These are phyloP conservation scores for Cordyceps tenuipes DNA, from an alignment of 2,329 filamentous ascomycete genomes.

Conservation along the genomic window DNA sequence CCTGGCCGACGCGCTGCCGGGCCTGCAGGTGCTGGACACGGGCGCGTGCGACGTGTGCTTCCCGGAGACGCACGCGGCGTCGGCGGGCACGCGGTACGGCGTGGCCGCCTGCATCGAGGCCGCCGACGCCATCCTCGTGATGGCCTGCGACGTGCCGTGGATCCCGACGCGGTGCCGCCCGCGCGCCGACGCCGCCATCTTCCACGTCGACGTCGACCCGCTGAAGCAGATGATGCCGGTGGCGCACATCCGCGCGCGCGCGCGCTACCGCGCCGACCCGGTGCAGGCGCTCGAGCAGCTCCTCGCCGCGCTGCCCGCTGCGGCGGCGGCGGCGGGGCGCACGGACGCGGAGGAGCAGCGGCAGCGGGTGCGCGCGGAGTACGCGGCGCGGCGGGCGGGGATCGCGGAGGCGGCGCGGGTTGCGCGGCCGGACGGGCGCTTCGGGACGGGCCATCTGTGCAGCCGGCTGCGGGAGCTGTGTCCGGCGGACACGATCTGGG, in stretches of 20 bases:
- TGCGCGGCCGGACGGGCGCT: slow-evolving; percentile 51
- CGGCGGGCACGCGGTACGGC: slow-evolving; percentile 65
- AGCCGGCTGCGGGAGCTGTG: slow-evolving; percentile 24
- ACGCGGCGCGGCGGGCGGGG: slow-evolving; percentile 49
- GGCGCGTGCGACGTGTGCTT: slow-evolving; percentile 78
- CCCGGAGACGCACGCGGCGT: slow-evolving; percentile 59
- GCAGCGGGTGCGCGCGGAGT: slow-evolving; percentile 25
- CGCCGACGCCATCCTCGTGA: slow-evolving; percentile 75
- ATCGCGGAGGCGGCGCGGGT: slow-evolving; percentile 49
- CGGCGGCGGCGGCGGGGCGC: slow-evolving; percentile 31
- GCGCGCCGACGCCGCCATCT: slow-evolving; percentile 42
- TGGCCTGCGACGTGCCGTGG: slow-evolving; percentile 91
- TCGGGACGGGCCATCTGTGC: slow-evolving; percentile 33
- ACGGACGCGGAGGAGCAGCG: not conserved
- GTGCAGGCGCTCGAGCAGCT: slow-evolving; percentile 61
- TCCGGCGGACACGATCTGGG: slow-evolving; percentile 56
- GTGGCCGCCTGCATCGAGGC: slow-evolving; percentile 63
- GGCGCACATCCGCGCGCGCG: slow-evolving; percentile 59
- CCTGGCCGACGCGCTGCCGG: slow-evolving; percentile 59
- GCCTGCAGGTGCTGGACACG: slow-evolving; percentile 64
- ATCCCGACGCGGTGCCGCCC: slow-evolving; percentile 68
- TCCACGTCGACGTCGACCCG: slow-evolving; percentile 58
- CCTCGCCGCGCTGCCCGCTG: slow-evolving; percentile 47
- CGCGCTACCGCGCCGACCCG: slow-evolving; percentile 59
- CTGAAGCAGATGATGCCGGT: slow-evolving; percentile 66